Evolutionary conservation across 2,329 filamentous ascomycete species (phyloP), one percentile per base, ranked within the genome.

Genomic region (Fusarium sarcochroum): DNA sequence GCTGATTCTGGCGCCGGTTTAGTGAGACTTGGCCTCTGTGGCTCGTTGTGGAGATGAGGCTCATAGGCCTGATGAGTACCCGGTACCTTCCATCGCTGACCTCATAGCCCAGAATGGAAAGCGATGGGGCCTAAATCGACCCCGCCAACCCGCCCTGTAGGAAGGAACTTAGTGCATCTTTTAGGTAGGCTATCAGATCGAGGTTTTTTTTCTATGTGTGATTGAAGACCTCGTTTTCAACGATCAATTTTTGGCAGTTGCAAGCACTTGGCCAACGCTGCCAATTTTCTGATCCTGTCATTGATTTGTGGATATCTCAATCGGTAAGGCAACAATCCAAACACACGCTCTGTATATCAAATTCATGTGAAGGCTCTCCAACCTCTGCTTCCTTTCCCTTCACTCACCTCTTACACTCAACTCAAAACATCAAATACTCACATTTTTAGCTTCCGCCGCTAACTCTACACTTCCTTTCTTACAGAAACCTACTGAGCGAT

Each of bases 141-240:
- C 21, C 41, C 51, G 46, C 38, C 40, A 56, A 34, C 41, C 55
- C 55, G 48, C 55, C 55, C 25, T 53, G 55, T 53, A 27, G 48
- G 47, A 35, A 40, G 46, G 20, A 52, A 32, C 37, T 58, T 61
- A 50, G 64, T 56, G 50, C 54, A 54, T 23, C 30, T 42, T 40
- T 27, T 47, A 44, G 64, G 46, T 27, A 38, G 27, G 41, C 48
- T 48, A 69, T 47, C 51, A 49, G 35, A 54, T 66, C 56, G 61
- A 69, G 50, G 51, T 62, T 45, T 69, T 69, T 66, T 63, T 63
- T 41, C 41, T 15, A 38, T 55, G 46, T 60, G 42, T 46, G 37
- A 20, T 32, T 27, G 37, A 45, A 40, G 45, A 52, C 41, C 55
- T 66, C 20, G 27, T 48, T 54, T 54, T 61, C 37, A 23, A 53